Base-by-base conservation (phyloP, 495 filamentous ascomycete species). In the Penicillium bovifimosum region DNA sequence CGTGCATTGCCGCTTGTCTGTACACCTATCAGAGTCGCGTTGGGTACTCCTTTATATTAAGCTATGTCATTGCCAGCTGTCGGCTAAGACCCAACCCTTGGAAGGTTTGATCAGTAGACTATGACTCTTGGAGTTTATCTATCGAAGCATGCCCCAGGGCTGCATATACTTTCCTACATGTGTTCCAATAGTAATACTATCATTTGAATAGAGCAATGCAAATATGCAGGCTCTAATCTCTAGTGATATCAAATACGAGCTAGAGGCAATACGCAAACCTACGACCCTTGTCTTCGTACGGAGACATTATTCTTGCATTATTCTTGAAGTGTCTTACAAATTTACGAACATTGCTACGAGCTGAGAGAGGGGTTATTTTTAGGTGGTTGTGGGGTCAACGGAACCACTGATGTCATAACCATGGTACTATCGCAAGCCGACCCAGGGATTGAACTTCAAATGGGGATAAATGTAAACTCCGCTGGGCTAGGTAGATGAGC, bases 341-440 rank as follows among this genome's bases (percentile, higher is more conserved):
- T 7, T 13, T 13, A 10, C 32, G 13, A 5, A 34, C 32, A 11
- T 2, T 11, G 13, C 9, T 11, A 34, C n/a, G 32, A 34, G 9
- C 1, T 5, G n/a, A 34, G 18, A 26, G 10, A 3, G 3, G 10
- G n/a, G 13, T 27, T 34, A 43, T 38, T 47, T 36, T 33, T 35
- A 34, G 32, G 18, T 13, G 50, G 32, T 29, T 13, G 50, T 53
- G 50, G 50, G 6, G 50, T 14, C 50, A 6, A 26, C 49, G 41
- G 51, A n/a, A 53, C 51, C 51, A 47, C 41, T 31, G 51, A 47
- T 53, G 51, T 53, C 42, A 53, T 53, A 41, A 16, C 51, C 51
- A 47, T 40, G 51, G 42, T 13, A 24, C 27, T 41, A 14, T 28
- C n/a, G 7, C 3, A 14, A 17, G 7, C 35, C 16, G 16, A 10